Evolutionary conservation across 768 basidiomycete genomes (phyloP), one percentile per base, ranked within the genome.

Genomic region (Rhodotorula sphaerocarpa): DNA sequence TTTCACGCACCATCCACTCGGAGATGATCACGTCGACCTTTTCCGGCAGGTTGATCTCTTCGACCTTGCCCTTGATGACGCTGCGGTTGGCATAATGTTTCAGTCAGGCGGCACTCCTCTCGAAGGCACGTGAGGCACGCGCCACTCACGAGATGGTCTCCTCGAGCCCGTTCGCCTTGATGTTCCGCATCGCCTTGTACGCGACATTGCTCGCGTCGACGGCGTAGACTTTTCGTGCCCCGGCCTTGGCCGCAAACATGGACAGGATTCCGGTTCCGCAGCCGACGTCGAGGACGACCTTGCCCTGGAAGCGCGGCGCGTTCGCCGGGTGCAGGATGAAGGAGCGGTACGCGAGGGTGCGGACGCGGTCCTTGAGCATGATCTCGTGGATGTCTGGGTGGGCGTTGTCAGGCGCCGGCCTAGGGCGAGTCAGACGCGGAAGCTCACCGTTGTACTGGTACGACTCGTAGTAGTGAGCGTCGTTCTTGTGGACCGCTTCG

Each of bases 191-290:
- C 6, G 95, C 95, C 79, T 97, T 93, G 79, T 93, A 92, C 75
- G 97, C 88, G 77, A 99, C 97, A 77, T 97, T 97, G 63, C 90
- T 93, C 92, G 97, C 97, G 78, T 99, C 95, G 77, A 99, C 92
- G 34, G 63, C 70, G 46, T 63, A 67, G 28, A 73, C 72, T 54
- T 71, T 72, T 53, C 70, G 65, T 15, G 72, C 72, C 15, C 72
- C 72, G 0, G 70, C 70, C 55, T 68, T 60, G 27, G 72, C 72
- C 12, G 72, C 72, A 52, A 73, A 73, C 72, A 73, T 73, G 44
- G 61, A 70, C n/a, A 73, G 60, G 53, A 73, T 71, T 2, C 64
- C 60, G 1, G 92, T 95, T 2, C 93, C 93, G 70, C 93, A 97
- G 9, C 93, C 93, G 28, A 96, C 91, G 70, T 96, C 93, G 61